phyloP scores from a whole-genome alignment of 345 rosid genomes.

The Geranium rotundifolium region DNA sequence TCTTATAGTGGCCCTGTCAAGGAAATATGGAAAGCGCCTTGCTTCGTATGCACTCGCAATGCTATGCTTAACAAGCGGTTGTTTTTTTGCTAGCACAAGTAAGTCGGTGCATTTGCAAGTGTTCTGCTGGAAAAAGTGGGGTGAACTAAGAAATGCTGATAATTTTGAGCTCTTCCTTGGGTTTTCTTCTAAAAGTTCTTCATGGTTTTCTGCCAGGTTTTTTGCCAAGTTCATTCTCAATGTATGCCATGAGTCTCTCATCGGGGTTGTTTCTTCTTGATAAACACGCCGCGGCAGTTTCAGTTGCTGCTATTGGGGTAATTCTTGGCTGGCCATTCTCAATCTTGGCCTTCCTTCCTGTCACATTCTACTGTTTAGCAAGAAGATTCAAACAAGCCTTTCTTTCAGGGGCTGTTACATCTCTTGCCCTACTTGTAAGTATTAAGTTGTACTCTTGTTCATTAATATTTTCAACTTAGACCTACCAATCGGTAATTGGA shows the following conservation, averaged over 20 bases:
- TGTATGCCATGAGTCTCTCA: conserved; percentile 91
- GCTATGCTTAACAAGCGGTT: conserved; percentile 96
- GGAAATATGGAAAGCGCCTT: conserved; percentile 82
- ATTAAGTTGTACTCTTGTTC: not conserved
- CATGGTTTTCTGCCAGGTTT: conserved; percentile 42
- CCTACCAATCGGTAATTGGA: too few species aligned
- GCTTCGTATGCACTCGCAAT: conserved; percentile 86
- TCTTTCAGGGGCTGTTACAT: conserved; percentile 57
- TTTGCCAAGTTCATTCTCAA: conserved; percentile 94
- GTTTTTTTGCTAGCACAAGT: conserved; percentile 99
- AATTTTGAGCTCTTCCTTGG: not conserved
- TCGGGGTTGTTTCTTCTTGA: conserved; percentile 86
- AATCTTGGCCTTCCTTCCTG: conserved; percentile 78
- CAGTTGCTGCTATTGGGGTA: conserved; percentile 67
- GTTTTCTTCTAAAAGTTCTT: conserved; percentile 1
- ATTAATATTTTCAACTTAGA: too few species aligned
- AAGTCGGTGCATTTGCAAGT: conserved; percentile 17
- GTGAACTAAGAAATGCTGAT: too few species aligned
- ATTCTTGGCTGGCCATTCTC: conserved; percentile 99
- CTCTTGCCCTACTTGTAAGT: conserved; percentile 60
- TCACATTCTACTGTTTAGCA: conserved; percentile 48
- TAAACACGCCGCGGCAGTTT: conserved; percentile 60
- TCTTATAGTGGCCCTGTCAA: conserved; percentile 78
- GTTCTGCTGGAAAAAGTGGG: too few species aligned
- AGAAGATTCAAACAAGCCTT: conserved; percentile 61